These are phyloP conservation scores for Candida orba DNA, from an alignment of 805 yeast species.

Conservation along the genomic window DNA sequence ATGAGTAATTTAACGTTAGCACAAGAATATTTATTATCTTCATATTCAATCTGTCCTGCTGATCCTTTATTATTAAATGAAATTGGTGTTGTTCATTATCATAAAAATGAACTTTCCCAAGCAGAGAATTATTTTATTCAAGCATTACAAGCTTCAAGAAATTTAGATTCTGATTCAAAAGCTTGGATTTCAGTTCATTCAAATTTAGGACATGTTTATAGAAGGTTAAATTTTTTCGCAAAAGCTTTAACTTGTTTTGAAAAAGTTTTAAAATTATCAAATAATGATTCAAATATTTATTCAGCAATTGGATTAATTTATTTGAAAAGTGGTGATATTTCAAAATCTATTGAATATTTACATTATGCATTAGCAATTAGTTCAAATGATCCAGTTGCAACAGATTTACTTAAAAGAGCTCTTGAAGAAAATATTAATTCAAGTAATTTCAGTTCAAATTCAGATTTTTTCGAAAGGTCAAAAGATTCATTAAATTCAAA, in stretches of 20 bases:
- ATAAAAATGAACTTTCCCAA: slow-evolving; percentile 54
- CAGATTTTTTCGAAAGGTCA: slow-evolving; percentile 24
- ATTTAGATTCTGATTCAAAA: slow-evolving; percentile 67
- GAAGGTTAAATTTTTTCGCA: slow-evolving; percentile 53
- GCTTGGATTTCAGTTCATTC: slow-evolving; percentile 83
- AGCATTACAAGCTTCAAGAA: slow-evolving; percentile 64
- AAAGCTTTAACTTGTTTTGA: slow-evolving; percentile 71
- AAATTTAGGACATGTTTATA: slow-evolving; percentile 83
- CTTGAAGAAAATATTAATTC: slow-evolving; percentile 45
- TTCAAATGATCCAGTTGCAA: slow-evolving; percentile 79
- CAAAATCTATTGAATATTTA: slow-evolving; percentile 65
- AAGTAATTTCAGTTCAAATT: background rate
- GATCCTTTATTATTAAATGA: slow-evolving; percentile 91
- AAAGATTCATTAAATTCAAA: slow-evolving; percentile 22
- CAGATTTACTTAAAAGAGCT: slow-evolving; percentile 76
- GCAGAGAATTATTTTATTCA: slow-evolving; percentile 67
- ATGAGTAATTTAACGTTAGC: slow-evolving; percentile 79
- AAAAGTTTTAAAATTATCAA: slow-evolving; percentile 62
- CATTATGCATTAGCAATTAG: slow-evolving; percentile 76
- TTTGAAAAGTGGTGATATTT: slow-evolving; percentile 56
- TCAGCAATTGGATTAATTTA: slow-evolving; percentile 82
- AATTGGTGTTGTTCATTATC: slow-evolving; percentile 85
- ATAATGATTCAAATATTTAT: slow-evolving; percentile 65
- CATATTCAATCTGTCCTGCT: slow-evolving; percentile 68
- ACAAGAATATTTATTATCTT: slow-evolving; percentile 72